Base-by-base conservation (phyloP, 2,329 filamentous ascomycete genomes). In the Thielaviopsis euricoi region DNA sequence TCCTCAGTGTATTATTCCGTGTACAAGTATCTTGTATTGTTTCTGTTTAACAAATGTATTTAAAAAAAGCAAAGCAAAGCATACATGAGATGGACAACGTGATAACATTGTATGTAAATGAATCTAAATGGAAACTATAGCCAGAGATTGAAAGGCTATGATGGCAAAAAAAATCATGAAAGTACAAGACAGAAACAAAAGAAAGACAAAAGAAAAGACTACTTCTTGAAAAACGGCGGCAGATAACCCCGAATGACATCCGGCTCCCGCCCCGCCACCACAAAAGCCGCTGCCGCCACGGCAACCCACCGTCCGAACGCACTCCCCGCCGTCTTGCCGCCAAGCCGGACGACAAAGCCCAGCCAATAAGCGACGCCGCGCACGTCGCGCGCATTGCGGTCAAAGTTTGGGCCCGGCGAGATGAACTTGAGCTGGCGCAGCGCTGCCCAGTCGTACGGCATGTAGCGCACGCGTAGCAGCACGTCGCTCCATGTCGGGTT, bases 401-500 rank as follows among this genome's bases (percentile, higher is more conserved):
- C 79, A 66, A 86, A 86, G 68, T 81, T 74, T 54, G 72, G 71
- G 63, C 79, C 66, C 50, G 68, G 67, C 53, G 71, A 64, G 61
- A 77, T 69, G 53, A 74, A 69, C 51, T 70, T 67, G 59, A 81
- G 71, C 61, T 77, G 68, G 17, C 64, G 65, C 64, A 67, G 67
- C 40, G 71, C 69, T 2, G 50, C 2, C 56, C 53, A 51, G 48
- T 53, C 15, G 68, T 82, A 85, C 2, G 82, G 82, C 71, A 82
- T 78, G 71, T 86, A 86, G 61, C 87, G 79, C 56, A 87, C 74
- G 60, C 78, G 76, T 63, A 91, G 72, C 61, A 89, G 66, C 46
- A 71, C 72, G 66, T 89, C 85, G 63, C 84, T 76, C 85, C 85
- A 88, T 17, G 68, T 65, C 0, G 85, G 85, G 4, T 82, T 85